A percentile compares a stretch with the other conserved stretches of the same genome.
Evolutionary conservation across 352 stramenopile genomes (phyloP).

Genomic region (Pythium guiyangense): DNA sequence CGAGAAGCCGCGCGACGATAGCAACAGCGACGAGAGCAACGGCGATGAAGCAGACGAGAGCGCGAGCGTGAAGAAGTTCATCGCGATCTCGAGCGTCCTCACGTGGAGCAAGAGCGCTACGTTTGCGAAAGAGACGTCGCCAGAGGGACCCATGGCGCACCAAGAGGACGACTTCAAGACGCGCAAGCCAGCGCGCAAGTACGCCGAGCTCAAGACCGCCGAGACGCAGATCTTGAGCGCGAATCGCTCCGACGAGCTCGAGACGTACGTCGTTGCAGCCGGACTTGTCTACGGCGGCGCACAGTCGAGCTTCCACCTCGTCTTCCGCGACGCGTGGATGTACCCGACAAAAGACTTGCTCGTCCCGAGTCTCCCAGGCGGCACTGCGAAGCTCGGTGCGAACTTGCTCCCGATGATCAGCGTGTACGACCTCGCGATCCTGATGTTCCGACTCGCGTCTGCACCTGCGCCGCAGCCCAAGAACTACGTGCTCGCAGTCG

Average conservation of each 20-base stretch:
- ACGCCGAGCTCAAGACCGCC: conserved; percentile 69
- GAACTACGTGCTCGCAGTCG: conserved; percentile 64
- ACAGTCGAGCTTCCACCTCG: conserved; percentile 51
- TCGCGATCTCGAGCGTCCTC: conserved; percentile 71
- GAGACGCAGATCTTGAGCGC: conserved; percentile 84
- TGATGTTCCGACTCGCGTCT: conserved; percentile 41
- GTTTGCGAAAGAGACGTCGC: conserved; percentile 35
- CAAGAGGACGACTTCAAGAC: conserved; percentile 77
- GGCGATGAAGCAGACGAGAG: conserved; percentile 15
- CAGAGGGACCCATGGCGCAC: conserved; percentile 33
- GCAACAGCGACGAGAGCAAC: conserved; percentile 27
- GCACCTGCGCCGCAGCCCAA: conserved; percentile 28
- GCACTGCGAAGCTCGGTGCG: conserved; percentile 22
- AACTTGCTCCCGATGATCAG: conserved; percentile 85
- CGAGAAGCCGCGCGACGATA: conserved; percentile 31
- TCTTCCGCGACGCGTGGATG: conserved; percentile 80
- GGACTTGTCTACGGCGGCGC: conserved; percentile 78
- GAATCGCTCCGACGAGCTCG: conserved; percentile 48
- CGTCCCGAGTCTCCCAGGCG: conserved; percentile 50
- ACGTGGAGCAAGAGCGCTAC: conserved; percentile 72
- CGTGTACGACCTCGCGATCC: conserved; percentile 69
- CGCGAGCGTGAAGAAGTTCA: conserved; percentile 49
- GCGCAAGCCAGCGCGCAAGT: conserved; percentile 63
- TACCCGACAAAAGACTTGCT: conserved; percentile 44
- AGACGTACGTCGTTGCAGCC: conserved; percentile 68